Conservation (phyloP, 306 rosid genomes). For the Crataegus laevigata region DNA sequence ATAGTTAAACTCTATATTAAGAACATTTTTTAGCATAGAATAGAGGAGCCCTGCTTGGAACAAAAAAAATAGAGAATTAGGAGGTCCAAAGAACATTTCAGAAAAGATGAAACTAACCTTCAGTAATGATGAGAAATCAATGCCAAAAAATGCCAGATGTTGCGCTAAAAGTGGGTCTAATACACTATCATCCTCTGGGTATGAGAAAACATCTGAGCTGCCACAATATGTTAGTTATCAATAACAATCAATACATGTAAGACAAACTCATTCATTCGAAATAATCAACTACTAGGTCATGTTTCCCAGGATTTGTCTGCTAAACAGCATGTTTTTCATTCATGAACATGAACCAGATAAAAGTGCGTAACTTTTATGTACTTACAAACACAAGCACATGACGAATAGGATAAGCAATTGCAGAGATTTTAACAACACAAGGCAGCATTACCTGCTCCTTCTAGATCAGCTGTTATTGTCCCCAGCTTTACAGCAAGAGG, state of each 20-base stretch:
- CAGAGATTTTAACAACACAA: not conserved
- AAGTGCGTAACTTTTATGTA: not conserved
- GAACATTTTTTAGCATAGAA: not conserved
- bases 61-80: not conserved
- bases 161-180: slow-evolving; percentile 82
- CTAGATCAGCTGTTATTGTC: slow-evolving; percentile 89
- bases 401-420: not conserved
- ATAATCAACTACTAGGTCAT: not conserved
- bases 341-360: not conserved
- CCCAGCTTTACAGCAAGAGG: slow-evolving; percentile 98
- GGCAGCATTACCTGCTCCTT: slow-evolving; percentile 78
- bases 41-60: not conserved
- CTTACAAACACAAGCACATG: not conserved
- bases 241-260: slow-evolving; percentile 32
- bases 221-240: slow-evolving; percentile 52
- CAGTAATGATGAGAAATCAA: slow-evolving; percentile 81
- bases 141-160: slow-evolving; percentile 91
- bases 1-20: not conserved
- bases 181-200: slow-evolving; percentile 91
- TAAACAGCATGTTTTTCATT: not conserved
- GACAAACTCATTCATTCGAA: not conserved
- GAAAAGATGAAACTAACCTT: slow-evolving; percentile 48
- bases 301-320: slow-evolving; percentile 4
- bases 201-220: slow-evolving; percentile 97
- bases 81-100: not conserved